Percentiles rank a stretch among this genome's conserved stretches.
These are phyloP conservation scores for Amaranthus palmeri DNA, from an alignment of 148 eudicot species.

Conservation along the genomic window DNA sequence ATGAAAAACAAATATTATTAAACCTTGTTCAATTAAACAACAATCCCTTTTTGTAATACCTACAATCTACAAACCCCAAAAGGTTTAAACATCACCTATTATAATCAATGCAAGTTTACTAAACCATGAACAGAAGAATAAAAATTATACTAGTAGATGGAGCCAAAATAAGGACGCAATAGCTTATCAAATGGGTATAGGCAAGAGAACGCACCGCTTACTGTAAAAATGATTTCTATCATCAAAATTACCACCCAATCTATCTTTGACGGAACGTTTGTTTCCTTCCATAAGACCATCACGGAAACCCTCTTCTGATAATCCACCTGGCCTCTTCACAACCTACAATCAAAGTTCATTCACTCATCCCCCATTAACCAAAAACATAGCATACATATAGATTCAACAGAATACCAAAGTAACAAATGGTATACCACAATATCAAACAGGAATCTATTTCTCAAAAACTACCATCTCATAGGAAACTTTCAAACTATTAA, in stretches of 20 bases:
- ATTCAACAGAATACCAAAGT: slow-evolving; percentile 1
- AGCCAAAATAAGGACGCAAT: too few species aligned
- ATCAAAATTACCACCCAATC: slow-evolving; percentile 34
- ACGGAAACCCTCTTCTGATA: slow-evolving; percentile 28
- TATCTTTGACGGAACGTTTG: slow-evolving; percentile 63
- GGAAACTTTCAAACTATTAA: too few species aligned
- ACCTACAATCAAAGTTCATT: slow-evolving; percentile 35
- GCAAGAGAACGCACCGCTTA: slow-evolving; percentile 45
- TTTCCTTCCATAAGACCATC: slow-evolving; percentile 36
- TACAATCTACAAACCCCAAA: background rate
- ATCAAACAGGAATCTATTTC: background rate
- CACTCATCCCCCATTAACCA: slow-evolving; percentile 14
- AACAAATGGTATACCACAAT: background rate
- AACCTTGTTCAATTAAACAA: background rate
- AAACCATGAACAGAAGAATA: background rate
- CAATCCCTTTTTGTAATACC: background rate
- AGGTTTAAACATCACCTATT: background rate
- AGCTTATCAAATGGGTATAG: too few species aligned
- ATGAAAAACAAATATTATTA: slow-evolving; percentile 14
- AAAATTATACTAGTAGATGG: too few species aligned
- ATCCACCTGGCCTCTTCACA: slow-evolving; percentile 59
- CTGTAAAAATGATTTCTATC: slow-evolving; percentile 21
- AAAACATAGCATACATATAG: background rate
- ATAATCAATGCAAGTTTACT: background rate
- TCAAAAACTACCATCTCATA: background rate